Evolutionary conservation across 257 asterid genomes (phyloP).

Genomic region (Scutellaria baicalensis): DNA sequence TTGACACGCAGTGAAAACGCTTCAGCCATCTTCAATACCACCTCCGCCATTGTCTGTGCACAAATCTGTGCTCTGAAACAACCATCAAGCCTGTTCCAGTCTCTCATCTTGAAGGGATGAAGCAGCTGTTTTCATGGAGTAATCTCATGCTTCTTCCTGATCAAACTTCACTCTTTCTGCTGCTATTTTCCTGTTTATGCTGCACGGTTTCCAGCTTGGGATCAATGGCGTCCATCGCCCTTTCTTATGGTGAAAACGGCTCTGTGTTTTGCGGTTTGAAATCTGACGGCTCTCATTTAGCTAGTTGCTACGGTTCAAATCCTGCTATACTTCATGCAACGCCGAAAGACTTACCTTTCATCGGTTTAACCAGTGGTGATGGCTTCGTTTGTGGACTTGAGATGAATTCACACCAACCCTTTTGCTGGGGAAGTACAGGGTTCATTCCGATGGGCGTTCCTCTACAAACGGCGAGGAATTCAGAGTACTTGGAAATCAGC

Average conservation of each 20-base stretch:
- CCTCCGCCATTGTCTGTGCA: slow-evolving; percentile 12
- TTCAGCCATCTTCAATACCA: slow-evolving; percentile 26
- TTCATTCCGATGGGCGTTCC: slow-evolving; percentile 59
- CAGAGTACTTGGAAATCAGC: slow-evolving; percentile 70
- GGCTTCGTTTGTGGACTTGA: slow-evolving; percentile 81
- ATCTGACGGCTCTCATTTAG: slow-evolving; percentile 77
- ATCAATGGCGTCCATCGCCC: slow-evolving; percentile 84
- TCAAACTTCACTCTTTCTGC: slow-evolving; percentile 23
- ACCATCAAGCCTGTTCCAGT: not conserved
- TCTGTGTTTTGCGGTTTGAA: slow-evolving; percentile 78
- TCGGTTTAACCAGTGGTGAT: slow-evolving; percentile 71
- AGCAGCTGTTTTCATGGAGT: slow-evolving; percentile 6
- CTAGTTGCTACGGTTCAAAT: slow-evolving; percentile 71
- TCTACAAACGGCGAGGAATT: slow-evolving; percentile 29
- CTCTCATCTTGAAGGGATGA: slow-evolving; percentile 1
- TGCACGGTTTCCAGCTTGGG: slow-evolving; percentile 55
- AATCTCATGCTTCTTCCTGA: slow-evolving; percentile 12
- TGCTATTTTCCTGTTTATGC: slow-evolving; percentile 27
- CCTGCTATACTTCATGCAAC: slow-evolving; percentile 49
- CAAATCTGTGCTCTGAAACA: not conserved
- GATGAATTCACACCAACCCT: slow-evolving; percentile 53
- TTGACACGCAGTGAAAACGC: slow-evolving; percentile 17
- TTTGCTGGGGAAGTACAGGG: slow-evolving; percentile 81
- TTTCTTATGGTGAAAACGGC: slow-evolving; percentile 80
- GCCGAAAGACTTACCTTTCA: slow-evolving; percentile 44